Evolutionary conservation across 2,329 filamentous ascomycete genomes (phyloP).

Genomic region (Cladosporium sp.): DNA sequence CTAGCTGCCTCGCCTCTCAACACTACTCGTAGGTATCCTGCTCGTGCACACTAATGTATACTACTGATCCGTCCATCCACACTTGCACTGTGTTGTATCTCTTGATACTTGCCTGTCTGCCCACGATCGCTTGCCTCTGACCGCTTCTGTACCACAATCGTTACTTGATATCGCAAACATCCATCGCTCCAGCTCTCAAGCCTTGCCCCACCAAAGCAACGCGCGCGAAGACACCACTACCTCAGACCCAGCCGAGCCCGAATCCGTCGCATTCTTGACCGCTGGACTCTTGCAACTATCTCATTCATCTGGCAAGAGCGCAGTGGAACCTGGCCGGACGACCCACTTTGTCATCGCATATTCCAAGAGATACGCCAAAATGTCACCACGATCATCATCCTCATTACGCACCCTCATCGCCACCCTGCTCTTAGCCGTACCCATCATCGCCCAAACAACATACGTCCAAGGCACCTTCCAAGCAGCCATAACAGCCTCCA

Average conservation of each 20-base stretch:
- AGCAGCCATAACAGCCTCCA: constrained; percentile 15
- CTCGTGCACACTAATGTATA: not conserved
- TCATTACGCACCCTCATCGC: constrained; percentile 13
- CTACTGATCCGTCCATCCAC: not conserved
- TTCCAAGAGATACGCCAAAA: not conserved
- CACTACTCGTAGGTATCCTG: not conserved
- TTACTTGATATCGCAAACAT: not conserved
- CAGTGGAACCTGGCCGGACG: not conserved
- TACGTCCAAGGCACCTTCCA: constrained; percentile 31
- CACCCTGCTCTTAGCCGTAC: constrained; percentile 14
- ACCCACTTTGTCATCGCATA: not conserved
- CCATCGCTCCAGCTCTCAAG: no score
- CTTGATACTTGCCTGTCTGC: not conserved
- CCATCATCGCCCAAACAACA: constrained; percentile 17
- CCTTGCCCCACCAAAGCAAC: no score
- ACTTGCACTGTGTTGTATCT: not conserved
- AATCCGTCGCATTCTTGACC: not conserved
- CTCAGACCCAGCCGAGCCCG: no score
- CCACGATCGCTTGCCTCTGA: not conserved
- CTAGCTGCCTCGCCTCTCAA: not conserved
- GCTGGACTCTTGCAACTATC: not conserved
- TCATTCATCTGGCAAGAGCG: not conserved
- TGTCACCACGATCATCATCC: constrained; percentile 5
- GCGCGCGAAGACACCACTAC: not conserved
- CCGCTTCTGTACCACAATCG: not conserved